phyloP scores from a whole-genome alignment of 2,329 filamentous ascomycete species.

The Phaeosphaeria sp. region DNA sequence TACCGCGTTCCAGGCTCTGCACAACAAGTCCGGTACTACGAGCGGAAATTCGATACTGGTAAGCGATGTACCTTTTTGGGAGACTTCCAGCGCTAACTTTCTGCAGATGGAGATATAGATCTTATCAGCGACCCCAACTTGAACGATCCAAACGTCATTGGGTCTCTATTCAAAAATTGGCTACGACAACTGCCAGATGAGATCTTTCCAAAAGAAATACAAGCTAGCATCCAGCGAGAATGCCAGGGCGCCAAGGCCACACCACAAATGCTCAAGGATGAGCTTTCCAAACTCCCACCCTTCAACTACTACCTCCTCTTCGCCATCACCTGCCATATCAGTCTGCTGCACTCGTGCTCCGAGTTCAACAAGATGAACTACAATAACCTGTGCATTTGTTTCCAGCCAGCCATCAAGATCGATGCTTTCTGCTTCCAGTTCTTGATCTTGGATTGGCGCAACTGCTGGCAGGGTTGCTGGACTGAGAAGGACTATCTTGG shows the following conservation, averaged over 20 bases:
- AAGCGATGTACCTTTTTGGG: conserved; percentile 28
- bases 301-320: conserved; percentile 99
- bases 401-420: conserved; percentile 96
- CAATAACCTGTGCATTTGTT: conserved; percentile 93
- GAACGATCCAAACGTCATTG: conserved; percentile 96
- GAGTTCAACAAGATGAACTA: conserved; percentile 99
- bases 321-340: conserved; percentile 95
- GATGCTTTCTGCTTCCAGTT: conserved; percentile 96
- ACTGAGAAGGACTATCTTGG: conserved; percentile 75
- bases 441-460: conserved; percentile 91
- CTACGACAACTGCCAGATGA: conserved; percentile 93
- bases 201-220: conserved; percentile 83
- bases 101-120: conserved; percentile 83
- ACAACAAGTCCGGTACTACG: conserved; percentile 91
- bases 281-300: conserved; percentile 90
- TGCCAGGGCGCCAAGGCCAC: conserved; percentile 80
- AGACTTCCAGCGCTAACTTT: conserved; percentile 13
- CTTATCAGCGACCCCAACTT: conserved; percentile 86
- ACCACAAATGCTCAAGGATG: conserved; percentile 85
- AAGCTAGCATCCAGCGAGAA: conserved; percentile 80
- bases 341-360: conserved; percentile 85
- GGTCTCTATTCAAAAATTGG: conserved; percentile 96
- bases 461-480: conserved; percentile 96
- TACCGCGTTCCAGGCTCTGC: conserved; percentile 93
- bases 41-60: conserved; percentile 88